phyloP scores from a whole-genome alignment of 495 filamentous ascomycete genomes.

The Amphirosellinia nigrospora region DNA sequence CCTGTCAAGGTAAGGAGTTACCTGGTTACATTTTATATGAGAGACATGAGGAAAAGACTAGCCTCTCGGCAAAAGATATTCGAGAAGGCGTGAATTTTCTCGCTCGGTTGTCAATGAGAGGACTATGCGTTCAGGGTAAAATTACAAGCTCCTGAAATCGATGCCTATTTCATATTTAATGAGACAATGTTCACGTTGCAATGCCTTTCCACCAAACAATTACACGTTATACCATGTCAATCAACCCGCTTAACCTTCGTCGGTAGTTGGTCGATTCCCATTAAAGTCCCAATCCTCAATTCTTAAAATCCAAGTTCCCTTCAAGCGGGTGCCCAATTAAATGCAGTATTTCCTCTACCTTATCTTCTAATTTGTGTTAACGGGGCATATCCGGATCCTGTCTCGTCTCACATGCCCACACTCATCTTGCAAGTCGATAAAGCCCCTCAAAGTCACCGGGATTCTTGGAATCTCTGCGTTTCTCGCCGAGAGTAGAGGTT shows the following conservation, averaged over 20 bases:
- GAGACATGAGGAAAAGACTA: conserved; percentile 48
- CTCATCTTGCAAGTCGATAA: neutral
- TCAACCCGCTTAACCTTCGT: too few relatives aligned
- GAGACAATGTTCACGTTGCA: too few relatives aligned
- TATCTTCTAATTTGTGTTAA: neutral
- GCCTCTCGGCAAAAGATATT: conserved; percentile 11
- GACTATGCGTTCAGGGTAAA: too few relatives aligned
- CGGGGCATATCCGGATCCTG: neutral
- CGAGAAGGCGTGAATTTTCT: neutral
- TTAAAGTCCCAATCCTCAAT: neutral
- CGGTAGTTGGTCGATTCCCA: too few relatives aligned
- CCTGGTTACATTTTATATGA: conserved; percentile 46
- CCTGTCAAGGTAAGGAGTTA: conserved; percentile 43
- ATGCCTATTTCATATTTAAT: neutral
- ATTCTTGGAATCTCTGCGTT: neutral
- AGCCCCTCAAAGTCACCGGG: neutral
- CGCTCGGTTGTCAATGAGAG: neutral
- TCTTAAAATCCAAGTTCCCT: neutral
- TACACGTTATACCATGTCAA: too few relatives aligned
- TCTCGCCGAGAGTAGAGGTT: neutral
- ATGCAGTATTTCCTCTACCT: neutral
- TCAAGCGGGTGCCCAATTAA: neutral
- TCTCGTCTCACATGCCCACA: neutral
- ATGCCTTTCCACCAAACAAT: too few relatives aligned
- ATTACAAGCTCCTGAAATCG: too few relatives aligned